A percentile compares a stretch with the other conserved stretches of the same genome.
These are phyloP conservation scores for Epichloe sylvatica DNA, from an alignment of 2,329 filamentous ascomycete genomes.

Conservation along the genomic window DNA sequence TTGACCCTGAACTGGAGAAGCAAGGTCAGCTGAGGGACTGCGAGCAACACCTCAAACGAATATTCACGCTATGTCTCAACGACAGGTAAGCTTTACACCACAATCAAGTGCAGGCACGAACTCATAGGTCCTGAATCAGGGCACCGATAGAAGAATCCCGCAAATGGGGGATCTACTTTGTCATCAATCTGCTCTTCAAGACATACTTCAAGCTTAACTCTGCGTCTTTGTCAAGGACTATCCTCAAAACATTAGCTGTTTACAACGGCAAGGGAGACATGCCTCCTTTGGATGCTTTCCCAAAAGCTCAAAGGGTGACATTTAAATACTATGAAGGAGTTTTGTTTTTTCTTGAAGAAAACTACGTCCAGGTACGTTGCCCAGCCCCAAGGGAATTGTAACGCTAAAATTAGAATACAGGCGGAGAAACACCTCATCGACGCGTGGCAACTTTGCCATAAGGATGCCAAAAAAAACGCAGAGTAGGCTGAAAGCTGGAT, in stretches of 20 bases:
- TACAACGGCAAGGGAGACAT: constrained; percentile 59
- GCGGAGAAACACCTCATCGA: constrained; percentile 68
- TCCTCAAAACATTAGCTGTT: constrained; percentile 70
- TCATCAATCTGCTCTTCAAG: constrained; percentile 91
- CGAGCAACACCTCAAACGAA: constrained; percentile 76
- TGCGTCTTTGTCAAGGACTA: constrained; percentile 76
- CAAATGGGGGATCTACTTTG: constrained; percentile 95
- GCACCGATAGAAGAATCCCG: constrained; percentile 75
- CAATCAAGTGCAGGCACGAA: neutral
- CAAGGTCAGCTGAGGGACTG: constrained; percentile 83
- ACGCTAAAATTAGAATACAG: constrained; percentile 22
- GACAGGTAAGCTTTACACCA: constrained; percentile 63
- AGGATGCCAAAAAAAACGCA: constrained; percentile 55
- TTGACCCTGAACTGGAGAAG: constrained; percentile 61
- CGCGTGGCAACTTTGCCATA: constrained; percentile 73
- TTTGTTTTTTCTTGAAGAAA: constrained; percentile 85
- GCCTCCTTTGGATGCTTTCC: constrained; percentile 65
- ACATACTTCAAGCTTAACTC: constrained; percentile 95
- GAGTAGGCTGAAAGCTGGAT: constrained; percentile 43
- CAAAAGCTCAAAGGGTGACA: constrained; percentile 80
- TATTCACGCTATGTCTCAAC: constrained; percentile 79
- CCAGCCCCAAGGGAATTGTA: neutral
- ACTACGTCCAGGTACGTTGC: constrained; percentile 57
- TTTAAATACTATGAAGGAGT: constrained; percentile 96
- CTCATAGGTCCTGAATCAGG: constrained; percentile 27